Evolutionary conservation across 345 rosid species (phyloP).

Genomic region (Ailanthus altissimus): DNA sequence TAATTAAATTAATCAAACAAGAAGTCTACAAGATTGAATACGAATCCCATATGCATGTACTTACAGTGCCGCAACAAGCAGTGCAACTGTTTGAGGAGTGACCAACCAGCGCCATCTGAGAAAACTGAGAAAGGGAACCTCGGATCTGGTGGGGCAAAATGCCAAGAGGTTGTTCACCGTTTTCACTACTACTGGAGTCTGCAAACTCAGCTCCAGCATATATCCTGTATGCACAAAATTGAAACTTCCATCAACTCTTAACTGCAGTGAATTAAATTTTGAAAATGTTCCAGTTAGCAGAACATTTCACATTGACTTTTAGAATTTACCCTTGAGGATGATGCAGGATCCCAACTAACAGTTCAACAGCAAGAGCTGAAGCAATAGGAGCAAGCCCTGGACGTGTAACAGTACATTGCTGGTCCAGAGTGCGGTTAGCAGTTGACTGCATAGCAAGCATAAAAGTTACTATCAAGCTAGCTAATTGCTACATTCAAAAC

Average conservation of each 20-base stretch:
- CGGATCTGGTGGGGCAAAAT: conserved; percentile 93
- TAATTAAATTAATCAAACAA: background rate
- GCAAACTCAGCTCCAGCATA: conserved; percentile 64
- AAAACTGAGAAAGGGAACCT: conserved; percentile 79
- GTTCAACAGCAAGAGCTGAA: conserved; percentile 87
- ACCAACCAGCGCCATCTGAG: conserved; percentile 80
- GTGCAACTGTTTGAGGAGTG: conserved; percentile 86
- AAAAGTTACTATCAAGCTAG: conserved; percentile 15
- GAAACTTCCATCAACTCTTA: conserved; percentile 5
- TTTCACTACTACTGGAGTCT: conserved; percentile 41
- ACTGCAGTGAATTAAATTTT: background rate
- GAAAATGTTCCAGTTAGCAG: conserved; percentile 12
- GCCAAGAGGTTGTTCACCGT: conserved; percentile 72
- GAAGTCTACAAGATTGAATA: background rate
- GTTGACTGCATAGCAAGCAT: conserved; percentile 63
- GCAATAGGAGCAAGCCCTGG: conserved; percentile 97
- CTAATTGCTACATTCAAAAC: conserved; percentile 11
- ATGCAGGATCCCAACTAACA: conserved; percentile 77
- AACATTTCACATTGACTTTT: background rate
- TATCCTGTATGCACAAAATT: conserved; percentile 44
- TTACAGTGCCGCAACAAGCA: conserved; percentile 82
- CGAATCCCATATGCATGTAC: conserved; percentile 18
- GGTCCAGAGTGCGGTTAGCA: conserved; percentile 90
- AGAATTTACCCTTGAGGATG: conserved; percentile 77
- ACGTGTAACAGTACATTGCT: conserved; percentile 96